Base-by-base conservation (phyloP, 1,284 basidiomycete species). In the Clitocybe nebularis region DNA sequence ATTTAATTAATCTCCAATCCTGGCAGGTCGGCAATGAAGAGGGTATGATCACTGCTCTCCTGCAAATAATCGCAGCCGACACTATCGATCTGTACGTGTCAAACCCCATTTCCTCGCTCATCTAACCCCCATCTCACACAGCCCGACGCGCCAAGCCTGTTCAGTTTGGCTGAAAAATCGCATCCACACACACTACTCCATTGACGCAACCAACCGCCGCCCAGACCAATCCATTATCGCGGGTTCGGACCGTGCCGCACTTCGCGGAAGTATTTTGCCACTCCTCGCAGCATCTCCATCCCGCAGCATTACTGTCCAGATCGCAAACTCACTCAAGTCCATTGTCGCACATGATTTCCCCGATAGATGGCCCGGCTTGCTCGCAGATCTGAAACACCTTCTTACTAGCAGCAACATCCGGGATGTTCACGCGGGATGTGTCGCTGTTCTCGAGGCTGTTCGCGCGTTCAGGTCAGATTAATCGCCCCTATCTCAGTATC, bases 151-250 rank as follows among this genome's bases (percentile, higher is more conserved):
- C 36, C 87, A 89, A 56, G 82, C 89, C 0, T 82, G 84, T 47
- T 74, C 83, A 9, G 85, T 93, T 16, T 93, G 84, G 74, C 72
- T 93, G 54, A 93, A 93, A 67, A 93, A 93, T 62, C 83, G 89
- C 56, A 80, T 89, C 39, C 75, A 77, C 47, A 70, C 70, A 2
- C 74, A 73, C 11, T 89, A 87, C 57, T 61, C 69, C 44, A 55
- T 79, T 49, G 78, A 79, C 41, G 48, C 64, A 7, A 55, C 56
- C 20, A 50, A 55, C 33, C 60, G 71, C 35, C 74, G 79, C 28
- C 69, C 79, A 0, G 84, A 87, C 56, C 74, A 76, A 35, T 60
- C 64, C 20, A 70, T 78, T 37, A 83, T 93, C 59, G 64, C 76
- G 2, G 58, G 63, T 21, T 75, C 81, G 0, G 89, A 91, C 63